phyloP scores from a whole-genome alignment of 805 yeast genomes.

The Yamadazyma sp. region DNA sequence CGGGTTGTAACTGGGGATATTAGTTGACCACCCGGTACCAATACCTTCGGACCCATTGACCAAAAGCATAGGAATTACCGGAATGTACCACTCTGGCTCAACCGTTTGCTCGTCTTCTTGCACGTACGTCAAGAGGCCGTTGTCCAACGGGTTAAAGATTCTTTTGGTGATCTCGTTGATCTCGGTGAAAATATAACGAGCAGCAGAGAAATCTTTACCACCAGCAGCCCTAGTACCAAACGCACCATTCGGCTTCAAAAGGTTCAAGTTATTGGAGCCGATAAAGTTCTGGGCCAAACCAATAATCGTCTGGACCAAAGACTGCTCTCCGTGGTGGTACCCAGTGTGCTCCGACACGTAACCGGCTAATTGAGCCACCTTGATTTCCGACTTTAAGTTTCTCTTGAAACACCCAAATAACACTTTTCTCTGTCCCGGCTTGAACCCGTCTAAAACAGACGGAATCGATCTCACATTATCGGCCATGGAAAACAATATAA shows the following conservation, averaged over 20 bases:
- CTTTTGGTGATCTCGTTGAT: conserved; percentile 71
- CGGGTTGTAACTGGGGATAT: conserved; percentile 89
- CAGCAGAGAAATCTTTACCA: conserved; percentile 98
- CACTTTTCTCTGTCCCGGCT: conserved; percentile 96
- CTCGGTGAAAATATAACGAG: conserved; percentile 93
- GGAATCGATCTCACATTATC: conserved; percentile 96
- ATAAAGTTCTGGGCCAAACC: conserved; percentile 94
- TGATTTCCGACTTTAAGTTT: conserved; percentile 73
- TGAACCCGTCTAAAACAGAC: conserved; percentile 88
- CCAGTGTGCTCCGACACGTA: conserved; percentile 86
- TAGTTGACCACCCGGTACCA: conserved; percentile 98
- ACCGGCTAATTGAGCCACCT: conserved; percentile 89
- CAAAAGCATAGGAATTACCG: conserved; percentile 90
- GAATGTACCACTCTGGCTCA: conserved; percentile 94
- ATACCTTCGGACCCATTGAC: conserved; percentile 98
- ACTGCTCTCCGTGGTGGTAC: conserved; percentile 93
- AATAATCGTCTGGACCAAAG: conserved; percentile 85
- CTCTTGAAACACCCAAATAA: conserved; percentile 83
- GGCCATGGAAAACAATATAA: conserved; percentile 93
- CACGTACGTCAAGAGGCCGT: conserved; percentile 70
- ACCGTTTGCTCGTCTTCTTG: conserved; percentile 93
- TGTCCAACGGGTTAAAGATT: conserved; percentile 78
- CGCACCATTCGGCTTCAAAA: conserved; percentile 87
- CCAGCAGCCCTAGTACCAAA: conserved; percentile 96
- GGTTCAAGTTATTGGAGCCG: conserved; percentile 85